A percentile compares a stretch with the other conserved stretches of the same genome.
phyloP scores from a whole-genome alignment of 768 basidiomycete genomes.

The Cystofilobasidium capitatum region DNA sequence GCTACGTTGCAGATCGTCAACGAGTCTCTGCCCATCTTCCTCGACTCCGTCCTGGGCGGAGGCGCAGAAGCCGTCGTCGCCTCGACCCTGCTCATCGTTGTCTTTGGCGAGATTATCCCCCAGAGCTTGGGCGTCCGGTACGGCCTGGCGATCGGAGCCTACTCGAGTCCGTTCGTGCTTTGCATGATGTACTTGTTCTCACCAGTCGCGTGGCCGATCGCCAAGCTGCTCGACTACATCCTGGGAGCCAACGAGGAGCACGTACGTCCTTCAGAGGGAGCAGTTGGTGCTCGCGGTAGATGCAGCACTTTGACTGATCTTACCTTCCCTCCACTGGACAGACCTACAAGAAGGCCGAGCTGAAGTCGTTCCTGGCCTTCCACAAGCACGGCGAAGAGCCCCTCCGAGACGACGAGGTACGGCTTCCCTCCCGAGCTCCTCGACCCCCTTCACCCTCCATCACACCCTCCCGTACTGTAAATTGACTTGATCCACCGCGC shows the following conservation, averaged over 20 bases:
- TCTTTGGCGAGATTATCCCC: slow-evolving; percentile 32
- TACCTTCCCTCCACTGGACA: neutral
- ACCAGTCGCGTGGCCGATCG: slow-evolving; percentile 64
- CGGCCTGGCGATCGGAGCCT: slow-evolving; percentile 70
- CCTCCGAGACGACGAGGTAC: slow-evolving; percentile 42
- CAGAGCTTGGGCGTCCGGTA: slow-evolving; percentile 56
- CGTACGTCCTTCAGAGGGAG: slow-evolving; percentile 33
- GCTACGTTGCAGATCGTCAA: slow-evolving; percentile 38
- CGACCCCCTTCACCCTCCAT: neutral
- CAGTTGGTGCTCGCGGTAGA: too few species aligned
- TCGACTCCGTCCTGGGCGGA: slow-evolving; percentile 43
- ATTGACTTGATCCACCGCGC: neutral
- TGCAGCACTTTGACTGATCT: too few species aligned
- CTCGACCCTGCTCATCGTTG: slow-evolving; percentile 32
- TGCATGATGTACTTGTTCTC: slow-evolving; percentile 28
- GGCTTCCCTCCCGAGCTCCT: slow-evolving; percentile 28
- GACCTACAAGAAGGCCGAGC: slow-evolving; percentile 34
- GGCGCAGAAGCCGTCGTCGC: slow-evolving; percentile 44
- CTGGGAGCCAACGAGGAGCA: slow-evolving; percentile 62
- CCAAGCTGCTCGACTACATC: slow-evolving; percentile 64
- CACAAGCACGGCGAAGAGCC: slow-evolving; percentile 38
- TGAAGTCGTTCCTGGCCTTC: slow-evolving; percentile 41
- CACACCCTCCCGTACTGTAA: neutral
- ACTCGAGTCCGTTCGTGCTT: slow-evolving; percentile 64
- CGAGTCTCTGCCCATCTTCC: slow-evolving; percentile 44